These are phyloP conservation scores for Sindora glabra DNA, from an alignment of 306 rosid genomes.

Conservation along the genomic window DNA sequence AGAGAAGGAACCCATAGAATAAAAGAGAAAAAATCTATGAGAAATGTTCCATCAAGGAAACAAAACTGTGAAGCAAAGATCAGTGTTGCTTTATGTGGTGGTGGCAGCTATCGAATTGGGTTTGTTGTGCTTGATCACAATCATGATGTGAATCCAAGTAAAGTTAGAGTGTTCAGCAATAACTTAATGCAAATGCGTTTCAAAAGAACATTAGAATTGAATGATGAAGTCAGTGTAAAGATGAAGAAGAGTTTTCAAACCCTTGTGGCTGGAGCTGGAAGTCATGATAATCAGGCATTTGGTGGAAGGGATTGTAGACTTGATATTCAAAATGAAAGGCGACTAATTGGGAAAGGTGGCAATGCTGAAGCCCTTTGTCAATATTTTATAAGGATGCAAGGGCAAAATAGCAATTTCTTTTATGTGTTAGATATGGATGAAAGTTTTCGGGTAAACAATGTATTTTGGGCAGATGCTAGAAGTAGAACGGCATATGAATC, in stretches of 20 bases:
- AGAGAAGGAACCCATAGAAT: neutral
- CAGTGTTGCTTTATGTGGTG: conserved; percentile 2
- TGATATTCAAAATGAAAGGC: neutral
- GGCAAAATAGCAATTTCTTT: conserved; percentile 20
- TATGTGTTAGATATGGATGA: conserved; percentile 17
- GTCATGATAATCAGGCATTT: neutral
- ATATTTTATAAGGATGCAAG: conserved; percentile 23
- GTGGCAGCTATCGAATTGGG: conserved; percentile 6
- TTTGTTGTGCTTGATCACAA: conserved; percentile 11
- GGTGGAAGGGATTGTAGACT: conserved; percentile 4
- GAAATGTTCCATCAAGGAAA: conserved; percentile 1
- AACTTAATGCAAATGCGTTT: no score
- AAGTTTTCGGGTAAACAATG: conserved; percentile 6
- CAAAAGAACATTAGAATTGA: neutral
- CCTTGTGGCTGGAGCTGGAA: neutral
- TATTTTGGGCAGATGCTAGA: conserved; percentile 25
- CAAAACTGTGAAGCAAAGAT: conserved; percentile 20
- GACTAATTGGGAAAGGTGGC: conserved; percentile 9
- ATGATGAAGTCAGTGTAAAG: neutral
- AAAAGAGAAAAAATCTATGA: neutral
- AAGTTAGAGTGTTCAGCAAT: no score
- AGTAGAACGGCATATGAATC: conserved; percentile 22
- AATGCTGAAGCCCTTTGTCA: conserved; percentile 14
- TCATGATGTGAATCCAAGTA: conserved; percentile 8
- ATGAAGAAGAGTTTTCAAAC: neutral